Evolutionary conservation across 768 basidiomycete species (phyloP).

Genomic region (Pisolithus microcarpus): DNA sequence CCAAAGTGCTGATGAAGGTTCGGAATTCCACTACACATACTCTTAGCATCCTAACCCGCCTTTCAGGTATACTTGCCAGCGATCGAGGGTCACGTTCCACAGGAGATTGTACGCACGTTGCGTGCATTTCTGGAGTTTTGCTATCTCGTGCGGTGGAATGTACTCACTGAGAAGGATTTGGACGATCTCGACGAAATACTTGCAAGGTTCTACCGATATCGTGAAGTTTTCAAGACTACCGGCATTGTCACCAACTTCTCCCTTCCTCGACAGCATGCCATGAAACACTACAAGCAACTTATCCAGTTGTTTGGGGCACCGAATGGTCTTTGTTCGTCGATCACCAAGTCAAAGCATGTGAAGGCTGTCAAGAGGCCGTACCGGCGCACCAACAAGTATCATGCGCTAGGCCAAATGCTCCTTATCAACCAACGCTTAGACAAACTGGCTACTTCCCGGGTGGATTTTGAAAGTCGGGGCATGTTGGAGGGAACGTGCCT

Average conservation of each 20-base stretch:
- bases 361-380: slow-evolving; percentile 32
- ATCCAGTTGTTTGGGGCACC: slow-evolving; percentile 26
- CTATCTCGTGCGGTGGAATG: slow-evolving; percentile 18
- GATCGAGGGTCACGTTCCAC: slow-evolving; percentile 19
- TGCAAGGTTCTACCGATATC: slow-evolving; percentile 14
- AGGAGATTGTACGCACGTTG: slow-evolving; percentile 12
- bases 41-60: too few relatives aligned
- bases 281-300: slow-evolving; percentile 21
- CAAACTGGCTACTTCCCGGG: slow-evolving; percentile 17
- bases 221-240: slow-evolving; percentile 8
- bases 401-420: slow-evolving; percentile 27
- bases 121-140: slow-evolving; percentile 25
- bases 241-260: slow-evolving; percentile 15
- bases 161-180: slow-evolving; percentile 15
- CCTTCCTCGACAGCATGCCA: slow-evolving; percentile 28
- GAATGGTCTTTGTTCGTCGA: slow-evolving; percentile 31
- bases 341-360: slow-evolving; percentile 31
- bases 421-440: slow-evolving; percentile 22
- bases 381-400: slow-evolving; percentile 16
- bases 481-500: slow-evolving; percentile 9
- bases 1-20: slow-evolving; percentile 35
- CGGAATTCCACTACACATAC: too few relatives aligned
- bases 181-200: slow-evolving; percentile 12
- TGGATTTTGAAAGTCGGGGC: slow-evolving; percentile 3
- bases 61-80: slow-evolving; percentile 28